These are phyloP conservation scores for Zychaea mexicana DNA, from an alignment of 371 early-diverging fungal genomes.

Conservation along the genomic window DNA sequence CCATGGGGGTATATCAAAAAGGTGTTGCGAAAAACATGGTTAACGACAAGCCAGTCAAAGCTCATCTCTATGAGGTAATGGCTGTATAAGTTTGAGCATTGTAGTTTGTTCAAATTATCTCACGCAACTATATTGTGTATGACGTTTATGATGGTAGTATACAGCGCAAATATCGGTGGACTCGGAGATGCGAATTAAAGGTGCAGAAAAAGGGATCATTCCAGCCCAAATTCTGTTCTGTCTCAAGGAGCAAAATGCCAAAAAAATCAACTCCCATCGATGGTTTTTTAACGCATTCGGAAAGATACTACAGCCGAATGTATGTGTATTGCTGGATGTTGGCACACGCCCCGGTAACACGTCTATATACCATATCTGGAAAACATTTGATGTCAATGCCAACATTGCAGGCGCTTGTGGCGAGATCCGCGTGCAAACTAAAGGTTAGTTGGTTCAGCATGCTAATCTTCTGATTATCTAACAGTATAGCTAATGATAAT, in stretches of 20 bases:
- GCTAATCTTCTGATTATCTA: conserved; percentile 32
- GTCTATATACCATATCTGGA: conserved; percentile 80
- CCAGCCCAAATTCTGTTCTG: conserved; percentile 85
- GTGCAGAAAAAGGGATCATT: conserved; percentile 72
- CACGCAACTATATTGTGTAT: no score
- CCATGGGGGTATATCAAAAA: conserved; percentile 76
- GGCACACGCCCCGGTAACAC: conserved; percentile 79
- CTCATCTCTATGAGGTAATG: conserved; percentile 77
- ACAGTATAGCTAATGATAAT: no score
- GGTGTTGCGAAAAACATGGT: conserved; percentile 69
- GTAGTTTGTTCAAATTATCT: background rate
- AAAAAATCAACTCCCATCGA: conserved; percentile 87
- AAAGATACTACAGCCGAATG: conserved; percentile 71
- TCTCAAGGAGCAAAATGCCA: conserved; percentile 74
- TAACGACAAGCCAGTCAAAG: conserved; percentile 60
- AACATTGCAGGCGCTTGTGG: conserved; percentile 86
- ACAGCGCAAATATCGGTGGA: conserved; percentile 88
- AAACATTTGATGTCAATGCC: conserved; percentile 72
- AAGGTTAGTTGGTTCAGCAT: background rate
- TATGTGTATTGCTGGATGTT: conserved; percentile 82
- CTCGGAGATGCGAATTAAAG: conserved; percentile 68
- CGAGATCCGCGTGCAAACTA: conserved; percentile 67
- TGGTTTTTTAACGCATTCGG: conserved; percentile 93
- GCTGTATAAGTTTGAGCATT: background rate
- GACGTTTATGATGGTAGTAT: conserved; percentile 46